Percentiles rank a stretch among this genome's conserved stretches.
Evolutionary conservation across 2,329 filamentous ascomycete genomes (phyloP).

Genomic region (Aspergillus nomiae): DNA sequence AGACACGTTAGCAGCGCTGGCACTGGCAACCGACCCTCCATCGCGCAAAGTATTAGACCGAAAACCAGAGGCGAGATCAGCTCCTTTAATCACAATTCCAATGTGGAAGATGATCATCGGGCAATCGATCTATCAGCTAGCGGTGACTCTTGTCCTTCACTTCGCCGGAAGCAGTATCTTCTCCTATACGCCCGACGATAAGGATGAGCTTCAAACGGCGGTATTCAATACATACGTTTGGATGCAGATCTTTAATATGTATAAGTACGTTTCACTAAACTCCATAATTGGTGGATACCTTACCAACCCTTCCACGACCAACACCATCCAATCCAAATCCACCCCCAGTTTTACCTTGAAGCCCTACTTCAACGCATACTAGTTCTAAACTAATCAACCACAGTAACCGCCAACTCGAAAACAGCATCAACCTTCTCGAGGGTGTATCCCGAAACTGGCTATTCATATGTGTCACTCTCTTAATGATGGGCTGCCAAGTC

Average conservation of each 20-base stretch:
- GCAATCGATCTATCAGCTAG: conserved; percentile 41
- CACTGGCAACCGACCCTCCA: conserved; percentile 63
- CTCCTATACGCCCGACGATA: conserved; percentile 44
- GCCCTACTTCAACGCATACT: not conserved
- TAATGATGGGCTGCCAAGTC: conserved; percentile 62
- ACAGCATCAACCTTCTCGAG: conserved; percentile 64
- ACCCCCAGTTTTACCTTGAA: not conserved
- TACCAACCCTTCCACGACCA: not conserved
- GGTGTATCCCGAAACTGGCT: conserved; percentile 59
- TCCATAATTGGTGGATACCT: not conserved
- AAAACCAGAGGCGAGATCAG: conserved; percentile 43
- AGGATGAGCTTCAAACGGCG: conserved; percentile 57
- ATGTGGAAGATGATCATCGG: conserved; percentile 48
- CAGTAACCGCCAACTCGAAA: conserved; percentile 62
- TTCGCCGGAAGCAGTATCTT: conserved; percentile 63
- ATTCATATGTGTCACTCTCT: conserved; percentile 58
- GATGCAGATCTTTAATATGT: conserved; percentile 73
- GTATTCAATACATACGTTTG: conserved; percentile 73
- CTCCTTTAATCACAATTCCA: conserved; percentile 44
- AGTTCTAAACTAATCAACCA: not conserved
- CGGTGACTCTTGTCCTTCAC: conserved; percentile 45
- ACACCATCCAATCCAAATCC: not conserved
- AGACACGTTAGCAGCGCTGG: conserved; percentile 66
- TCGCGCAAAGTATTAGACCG: conserved; percentile 58
- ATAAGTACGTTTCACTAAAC: conserved; percentile 48